Percentiles rank a stretch among this genome's conserved stretches.
Conservation (phyloP, 139 green algal genomes). For the Chlorella sp. region DNA sequence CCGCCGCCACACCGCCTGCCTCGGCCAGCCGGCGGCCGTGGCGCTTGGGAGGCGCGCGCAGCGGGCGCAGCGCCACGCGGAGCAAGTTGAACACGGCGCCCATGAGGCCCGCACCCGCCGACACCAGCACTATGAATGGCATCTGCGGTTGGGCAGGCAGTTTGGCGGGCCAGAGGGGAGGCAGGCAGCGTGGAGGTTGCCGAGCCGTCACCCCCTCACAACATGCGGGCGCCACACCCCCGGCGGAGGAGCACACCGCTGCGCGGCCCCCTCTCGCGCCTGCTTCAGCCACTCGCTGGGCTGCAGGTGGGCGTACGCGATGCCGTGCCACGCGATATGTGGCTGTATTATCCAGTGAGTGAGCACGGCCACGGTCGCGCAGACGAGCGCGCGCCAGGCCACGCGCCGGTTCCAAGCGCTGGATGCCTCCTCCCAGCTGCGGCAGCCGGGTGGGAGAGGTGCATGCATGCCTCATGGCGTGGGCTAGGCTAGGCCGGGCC, state of each 20-base stretch:
- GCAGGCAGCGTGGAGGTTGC: background rate
- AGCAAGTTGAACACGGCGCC: slow-evolving; percentile 79
- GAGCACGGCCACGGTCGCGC: slow-evolving; percentile 62
- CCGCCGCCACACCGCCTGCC: background rate
- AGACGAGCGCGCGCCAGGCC: slow-evolving; percentile 82
- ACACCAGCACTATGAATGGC: slow-evolving; percentile 70
- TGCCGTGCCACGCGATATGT: too few relatives aligned
- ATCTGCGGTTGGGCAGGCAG: too few relatives aligned
- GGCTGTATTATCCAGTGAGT: too few relatives aligned
- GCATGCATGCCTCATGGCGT: too few relatives aligned
- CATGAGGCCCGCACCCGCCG: slow-evolving; percentile 62
- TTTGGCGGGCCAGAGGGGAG: background rate
- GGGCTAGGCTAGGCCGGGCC: too few relatives aligned
- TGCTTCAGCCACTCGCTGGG: slow-evolving; percentile 77
- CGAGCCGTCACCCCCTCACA: too few relatives aligned
- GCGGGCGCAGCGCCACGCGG: slow-evolving; percentile 60
- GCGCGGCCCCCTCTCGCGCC: too few relatives aligned
- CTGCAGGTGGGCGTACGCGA: slow-evolving; percentile 49
- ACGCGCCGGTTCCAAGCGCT: slow-evolving; percentile 73
- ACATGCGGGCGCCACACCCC: too few relatives aligned
- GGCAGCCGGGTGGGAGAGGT: too few relatives aligned
- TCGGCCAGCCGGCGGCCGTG: background rate
- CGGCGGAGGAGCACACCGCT: too few relatives aligned
- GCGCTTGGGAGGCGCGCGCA: slow-evolving; percentile 18
- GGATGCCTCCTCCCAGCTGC: slow-evolving; percentile 85